Conservation (phyloP, 1,139 yeast genomes). For the Sugiyamaella novakii region DNA sequence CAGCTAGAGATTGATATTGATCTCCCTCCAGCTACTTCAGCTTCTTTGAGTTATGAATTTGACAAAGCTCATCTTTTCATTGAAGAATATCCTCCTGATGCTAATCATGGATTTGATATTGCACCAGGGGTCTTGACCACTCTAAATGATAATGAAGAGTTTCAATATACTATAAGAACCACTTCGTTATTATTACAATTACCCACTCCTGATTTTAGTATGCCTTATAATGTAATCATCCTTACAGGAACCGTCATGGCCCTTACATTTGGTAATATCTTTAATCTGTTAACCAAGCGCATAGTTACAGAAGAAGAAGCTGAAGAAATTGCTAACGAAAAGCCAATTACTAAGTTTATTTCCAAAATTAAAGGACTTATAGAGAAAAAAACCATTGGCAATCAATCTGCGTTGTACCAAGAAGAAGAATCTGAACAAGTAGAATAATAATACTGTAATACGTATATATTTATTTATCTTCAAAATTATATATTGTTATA, state of each 20-base stretch:
- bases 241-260: conserved; percentile 94
- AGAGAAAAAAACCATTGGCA: neutral
- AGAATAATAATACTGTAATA: conserved; percentile 2
- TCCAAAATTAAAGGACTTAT: conserved; percentile 11
- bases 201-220: conserved; percentile 97
- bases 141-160: conserved; percentile 29
- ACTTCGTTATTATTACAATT: conserved; percentile 80
- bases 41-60: conserved; percentile 72
- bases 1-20: conserved; percentile 70
- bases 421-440: neutral
- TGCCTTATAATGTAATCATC: conserved; percentile 98
- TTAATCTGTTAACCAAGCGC: conserved; percentile 73
- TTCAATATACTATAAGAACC: conserved; percentile 60
- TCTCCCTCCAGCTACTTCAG: conserved; percentile 65
- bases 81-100: conserved; percentile 98
- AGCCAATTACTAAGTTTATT: conserved; percentile 30
- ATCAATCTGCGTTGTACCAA: too few relatives aligned
- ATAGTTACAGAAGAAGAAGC: conserved; percentile 78
- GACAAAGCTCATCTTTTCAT: conserved; percentile 83
- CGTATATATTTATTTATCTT: neutral
- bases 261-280: conserved; percentile 82
- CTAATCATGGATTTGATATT: conserved; percentile 95
- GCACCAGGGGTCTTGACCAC: conserved; percentile 80
- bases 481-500: conserved; percentile 9
- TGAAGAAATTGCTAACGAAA: conserved; percentile 43